phyloP scores from a whole-genome alignment of 192 early-diverging fungal species.

The Mortierella antarctica region DNA sequence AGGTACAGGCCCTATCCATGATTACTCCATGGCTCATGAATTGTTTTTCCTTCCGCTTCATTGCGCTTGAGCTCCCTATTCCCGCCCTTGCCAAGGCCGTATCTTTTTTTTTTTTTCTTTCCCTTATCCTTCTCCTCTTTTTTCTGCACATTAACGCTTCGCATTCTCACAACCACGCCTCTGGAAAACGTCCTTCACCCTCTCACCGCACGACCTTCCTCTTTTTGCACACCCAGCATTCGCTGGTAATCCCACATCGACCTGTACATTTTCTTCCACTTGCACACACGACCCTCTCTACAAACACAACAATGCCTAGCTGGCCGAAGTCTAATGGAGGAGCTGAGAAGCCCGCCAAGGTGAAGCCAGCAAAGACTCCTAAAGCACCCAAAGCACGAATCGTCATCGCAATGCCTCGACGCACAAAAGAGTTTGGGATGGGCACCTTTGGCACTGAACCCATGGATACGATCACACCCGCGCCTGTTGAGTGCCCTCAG shows the following conservation, averaged over 20 bases:
- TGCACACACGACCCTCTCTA: neutral
- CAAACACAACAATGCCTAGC: constrained; percentile 10
- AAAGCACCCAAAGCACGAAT: constrained; percentile 19
- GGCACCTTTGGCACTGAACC: constrained; percentile 27
- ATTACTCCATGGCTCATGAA: too few relatives aligned
- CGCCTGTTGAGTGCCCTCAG: neutral
- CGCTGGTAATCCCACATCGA: too few relatives aligned
- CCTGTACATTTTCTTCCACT: neutral
- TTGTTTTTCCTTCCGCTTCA: too few relatives aligned
- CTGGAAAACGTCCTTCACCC: too few relatives aligned
- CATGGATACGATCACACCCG: constrained; percentile 2
- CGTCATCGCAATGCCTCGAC: constrained; percentile 35
- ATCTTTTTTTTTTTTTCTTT: neutral
- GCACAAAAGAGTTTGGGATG: constrained; percentile 35
- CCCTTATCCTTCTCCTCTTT: neutral
- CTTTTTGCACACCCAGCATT: too few relatives aligned
- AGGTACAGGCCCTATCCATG: too few relatives aligned
- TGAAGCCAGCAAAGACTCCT: constrained; percentile 4
- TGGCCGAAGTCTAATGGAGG: constrained; percentile 32
- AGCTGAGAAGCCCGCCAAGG: constrained; percentile 6
- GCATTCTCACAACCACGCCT: too few relatives aligned
- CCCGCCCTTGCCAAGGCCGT: neutral
- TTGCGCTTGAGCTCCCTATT: too few relatives aligned
- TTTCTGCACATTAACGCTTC: neutral
- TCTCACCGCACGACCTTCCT: neutral